Conservation (phyloP, 495 filamentous ascomycete genomes). For the Penicillium subrubescens region DNA sequence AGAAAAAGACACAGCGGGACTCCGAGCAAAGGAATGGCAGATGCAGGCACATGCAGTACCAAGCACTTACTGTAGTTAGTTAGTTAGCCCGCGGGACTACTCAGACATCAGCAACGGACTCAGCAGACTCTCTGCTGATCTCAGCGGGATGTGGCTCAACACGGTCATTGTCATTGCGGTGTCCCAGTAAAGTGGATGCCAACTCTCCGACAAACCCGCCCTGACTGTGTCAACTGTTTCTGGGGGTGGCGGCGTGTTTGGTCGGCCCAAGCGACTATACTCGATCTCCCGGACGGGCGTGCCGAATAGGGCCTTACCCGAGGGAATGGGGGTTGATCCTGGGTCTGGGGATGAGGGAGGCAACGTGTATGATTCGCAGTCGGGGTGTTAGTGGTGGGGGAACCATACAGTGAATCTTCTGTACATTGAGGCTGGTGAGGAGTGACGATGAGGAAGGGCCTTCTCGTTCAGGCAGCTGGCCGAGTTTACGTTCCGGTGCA, state of each 20-base stretch:
- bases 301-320: constrained; percentile 11
- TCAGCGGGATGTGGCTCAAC: background rate
- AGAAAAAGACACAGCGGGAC: background rate
- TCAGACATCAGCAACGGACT: background rate
- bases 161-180: background rate
- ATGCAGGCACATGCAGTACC: background rate
- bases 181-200: background rate
- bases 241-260: background rate
- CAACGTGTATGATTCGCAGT: background rate
- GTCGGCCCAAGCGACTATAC: background rate
- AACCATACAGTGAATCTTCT: background rate
- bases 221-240: background rate
- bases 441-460: background rate
- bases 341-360: background rate
- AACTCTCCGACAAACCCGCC: background rate
- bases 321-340: background rate
- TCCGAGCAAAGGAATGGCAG: background rate
- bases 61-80: no score
- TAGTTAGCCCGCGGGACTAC: no score
- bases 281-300: constrained; percentile 18
- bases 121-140: background rate
- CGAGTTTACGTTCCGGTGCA: constrained; percentile 11
- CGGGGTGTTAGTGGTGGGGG: background rate
- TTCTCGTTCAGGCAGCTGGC: background rate
- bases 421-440: background rate